Evolutionary conservation across 495 filamentous ascomycete genomes (phyloP).

Genomic region (Penicillium crystallinum): DNA sequence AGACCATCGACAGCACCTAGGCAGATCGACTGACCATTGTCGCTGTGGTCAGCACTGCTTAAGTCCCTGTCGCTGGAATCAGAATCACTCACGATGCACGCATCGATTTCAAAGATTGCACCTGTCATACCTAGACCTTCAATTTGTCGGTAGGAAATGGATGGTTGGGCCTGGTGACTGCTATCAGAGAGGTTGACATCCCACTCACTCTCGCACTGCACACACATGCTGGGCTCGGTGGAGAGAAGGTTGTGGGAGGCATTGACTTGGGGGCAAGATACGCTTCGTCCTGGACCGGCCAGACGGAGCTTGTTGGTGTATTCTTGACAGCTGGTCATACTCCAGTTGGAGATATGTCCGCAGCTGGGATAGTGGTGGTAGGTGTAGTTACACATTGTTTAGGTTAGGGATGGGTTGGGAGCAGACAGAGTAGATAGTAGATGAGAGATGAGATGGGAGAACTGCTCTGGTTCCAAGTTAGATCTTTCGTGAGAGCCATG

Average conservation of each 20-base stretch:
- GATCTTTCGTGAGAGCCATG: background rate
- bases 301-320: constrained; percentile 18
- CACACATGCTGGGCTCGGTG: constrained; percentile 6
- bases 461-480: background rate
- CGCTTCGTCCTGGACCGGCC: background rate
- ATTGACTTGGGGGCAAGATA: constrained; percentile 1
- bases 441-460: background rate
- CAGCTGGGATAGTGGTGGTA: constrained; percentile 27
- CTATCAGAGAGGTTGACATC: background rate
- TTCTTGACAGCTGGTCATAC: constrained; percentile 19
- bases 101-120: constrained; percentile 6
- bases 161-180: background rate
- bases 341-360: constrained; percentile 29
- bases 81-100: constrained; percentile 8
- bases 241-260: constrained; percentile 6
- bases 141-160: background rate
- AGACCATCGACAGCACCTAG: background rate
- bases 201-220: constrained; percentile 12
- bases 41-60: background rate
- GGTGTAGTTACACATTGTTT: constrained; percentile 24
- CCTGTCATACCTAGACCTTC: constrained; percentile 3
- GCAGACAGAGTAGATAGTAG: no score
- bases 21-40: background rate
- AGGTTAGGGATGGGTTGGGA: background rate
- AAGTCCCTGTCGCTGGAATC: background rate